Evolutionary conservation across 2,329 filamentous ascomycete genomes (phyloP).

Genomic region (Grosmannia serpens): DNA sequence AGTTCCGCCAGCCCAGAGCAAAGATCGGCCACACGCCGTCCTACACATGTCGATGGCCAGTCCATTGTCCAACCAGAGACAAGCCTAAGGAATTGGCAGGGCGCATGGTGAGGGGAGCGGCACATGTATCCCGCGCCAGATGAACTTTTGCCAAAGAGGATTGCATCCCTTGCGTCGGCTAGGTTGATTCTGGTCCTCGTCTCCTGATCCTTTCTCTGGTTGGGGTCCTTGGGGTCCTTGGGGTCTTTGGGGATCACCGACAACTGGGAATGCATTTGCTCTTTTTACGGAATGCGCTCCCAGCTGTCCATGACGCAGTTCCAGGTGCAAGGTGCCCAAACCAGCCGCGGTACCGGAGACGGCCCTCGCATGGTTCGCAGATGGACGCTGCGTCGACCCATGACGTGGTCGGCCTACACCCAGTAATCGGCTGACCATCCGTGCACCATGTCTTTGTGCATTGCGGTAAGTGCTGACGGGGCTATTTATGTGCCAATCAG

Average conservation of each 20-base stretch:
- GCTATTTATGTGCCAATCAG: neutral
- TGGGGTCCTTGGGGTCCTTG: no score
- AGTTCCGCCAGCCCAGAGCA: no score
- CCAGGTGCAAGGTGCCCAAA: neutral
- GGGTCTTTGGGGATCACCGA: no score
- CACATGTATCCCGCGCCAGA: neutral
- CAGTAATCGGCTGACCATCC: neutral
- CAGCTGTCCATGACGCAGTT: neutral
- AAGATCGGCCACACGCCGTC: no score
- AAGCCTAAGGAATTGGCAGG: neutral
- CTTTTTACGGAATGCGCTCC: no score
- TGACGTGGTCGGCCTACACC: neutral
- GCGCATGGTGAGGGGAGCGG: neutral
- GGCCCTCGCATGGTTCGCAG: neutral
- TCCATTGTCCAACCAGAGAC: neutral
- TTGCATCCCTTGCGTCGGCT: neutral
- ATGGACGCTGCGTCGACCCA: neutral
- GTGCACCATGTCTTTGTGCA: neutral
- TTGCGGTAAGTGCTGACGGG: neutral
- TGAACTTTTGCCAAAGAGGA: neutral
- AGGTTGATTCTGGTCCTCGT: neutral
- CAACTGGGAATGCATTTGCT: no score
- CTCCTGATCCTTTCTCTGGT: neutral
- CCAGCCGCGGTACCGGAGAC: neutral
- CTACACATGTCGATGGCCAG: neutral